Percentiles rank a stretch among this genome's conserved stretches.
Evolutionary conservation across 2,329 filamentous ascomycete species (phyloP).

Genomic region (Chaetoscypha palmicola): DNA sequence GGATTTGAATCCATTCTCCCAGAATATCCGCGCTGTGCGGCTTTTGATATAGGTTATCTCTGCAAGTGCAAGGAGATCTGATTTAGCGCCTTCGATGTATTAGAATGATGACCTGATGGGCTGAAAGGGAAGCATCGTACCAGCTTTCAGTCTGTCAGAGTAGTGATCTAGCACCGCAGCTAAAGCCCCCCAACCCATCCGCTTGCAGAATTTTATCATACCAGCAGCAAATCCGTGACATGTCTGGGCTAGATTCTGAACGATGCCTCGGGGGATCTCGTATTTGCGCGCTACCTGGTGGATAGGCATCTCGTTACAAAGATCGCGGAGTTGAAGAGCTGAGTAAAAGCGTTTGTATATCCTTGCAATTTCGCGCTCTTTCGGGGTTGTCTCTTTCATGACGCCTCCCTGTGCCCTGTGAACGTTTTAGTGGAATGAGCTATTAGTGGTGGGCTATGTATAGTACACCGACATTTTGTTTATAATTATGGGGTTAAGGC

Average conservation of each 20-base stretch:
- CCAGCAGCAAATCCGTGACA: conserved; percentile 73
- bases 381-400: conserved; percentile 54
- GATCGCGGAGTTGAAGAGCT: conserved; percentile 68
- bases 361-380: conserved; percentile 53
- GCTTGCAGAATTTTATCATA: conserved; percentile 72
- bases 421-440: conserved; percentile 11
- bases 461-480: conserved; percentile 55
- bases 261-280: conserved; percentile 58
- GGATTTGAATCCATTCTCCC: conserved; percentile 68
- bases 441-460: too few relatives aligned
- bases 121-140: conserved; percentile 12
- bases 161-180: conserved; percentile 69
- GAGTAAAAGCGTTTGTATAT: conserved; percentile 69
- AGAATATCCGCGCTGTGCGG: conserved; percentile 65
- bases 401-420: conserved; percentile 58
- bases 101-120: neutral
- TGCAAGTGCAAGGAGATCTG: conserved; percentile 63
- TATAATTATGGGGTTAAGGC: conserved; percentile 59
- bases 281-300: conserved; percentile 65
- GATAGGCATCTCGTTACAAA: conserved; percentile 70
- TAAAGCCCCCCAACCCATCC: conserved; percentile 69
- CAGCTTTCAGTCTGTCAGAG: conserved; percentile 62
- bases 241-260: conserved; percentile 66
- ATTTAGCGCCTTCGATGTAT: conserved; percentile 18
- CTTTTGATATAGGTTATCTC: conserved; percentile 72